Evolutionary conservation across 2,329 filamentous ascomycete genomes (phyloP), one percentile per base, ranked within the genome.

Genomic region (Lojkania enalia): DNA sequence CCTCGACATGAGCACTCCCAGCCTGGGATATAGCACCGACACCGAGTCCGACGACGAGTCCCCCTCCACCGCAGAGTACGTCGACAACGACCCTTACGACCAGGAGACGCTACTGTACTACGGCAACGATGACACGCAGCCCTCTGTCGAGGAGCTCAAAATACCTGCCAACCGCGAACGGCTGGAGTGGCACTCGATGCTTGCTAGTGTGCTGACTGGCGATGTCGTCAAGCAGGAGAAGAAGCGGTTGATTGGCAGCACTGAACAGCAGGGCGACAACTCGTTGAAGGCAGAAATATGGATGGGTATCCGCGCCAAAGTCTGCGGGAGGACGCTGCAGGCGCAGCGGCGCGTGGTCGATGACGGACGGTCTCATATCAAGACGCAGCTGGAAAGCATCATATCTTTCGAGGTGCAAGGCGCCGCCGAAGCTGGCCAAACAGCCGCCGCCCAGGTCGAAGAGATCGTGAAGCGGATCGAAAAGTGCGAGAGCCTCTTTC

Each of bases 191-290:
- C 91, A 99, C 71, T 90, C 90, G 2, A 99, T 99, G 94, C 75
- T 99, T 44, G 89, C 92, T 48, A 95, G 92, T 12, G 94, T 99
- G 3, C 75, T 99, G 55, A 96, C 91, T 1, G 94, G 94, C 54
- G 94, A 99, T 68, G 94, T 99, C 6, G 92, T 99, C 46, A 89
- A 90, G 61, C 94, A 99, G 70, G 94, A 99, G 74, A 99, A 99
- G 78, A 95, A 96, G 70, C 84, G 94, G 33, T 72, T 99, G 61
- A 94, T 95, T 55, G 91, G 90, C 35, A 86, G 88, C 53, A 77
- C 81, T 37, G 87, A 89, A 35, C 83, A 90, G 53, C 87, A 87
- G 61, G 82, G 83, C 21, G 82, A 85, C 44, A 87, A 88, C 64
- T 78, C 78, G 18, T 70, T 85, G 57, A 83, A 82, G 60, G 75